A percentile compares a stretch with the other conserved stretches of the same genome.
Evolutionary conservation across 2,329 filamentous ascomycete species (phyloP).

Genomic region (Cordyceps javanica): DNA sequence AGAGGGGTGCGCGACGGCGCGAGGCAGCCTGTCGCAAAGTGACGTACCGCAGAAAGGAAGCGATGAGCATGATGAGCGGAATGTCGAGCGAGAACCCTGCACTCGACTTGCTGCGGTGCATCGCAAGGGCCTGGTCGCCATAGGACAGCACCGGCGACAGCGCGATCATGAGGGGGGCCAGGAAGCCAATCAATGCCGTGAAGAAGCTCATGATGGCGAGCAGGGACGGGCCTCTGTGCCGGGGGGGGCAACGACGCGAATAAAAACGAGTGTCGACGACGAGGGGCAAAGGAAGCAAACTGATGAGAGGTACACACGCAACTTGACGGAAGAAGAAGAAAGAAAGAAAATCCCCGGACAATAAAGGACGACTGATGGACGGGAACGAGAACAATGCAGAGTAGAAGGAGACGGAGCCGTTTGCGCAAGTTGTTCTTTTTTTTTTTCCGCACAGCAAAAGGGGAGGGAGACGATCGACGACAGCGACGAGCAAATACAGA

Average conservation of each 20-base stretch:
- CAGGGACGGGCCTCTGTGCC: background rate
- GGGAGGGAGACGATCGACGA: constrained; percentile 4
- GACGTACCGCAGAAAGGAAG: constrained; percentile 56
- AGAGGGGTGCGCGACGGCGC: background rate
- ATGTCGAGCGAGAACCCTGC: constrained; percentile 66
- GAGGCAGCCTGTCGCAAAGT: background rate
- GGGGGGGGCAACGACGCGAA: background rate
- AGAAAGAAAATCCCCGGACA: background rate
- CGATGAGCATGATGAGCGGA: constrained; percentile 65
- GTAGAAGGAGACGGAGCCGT: background rate
- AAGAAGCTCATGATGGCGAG: constrained; percentile 34
- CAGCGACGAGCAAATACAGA: background rate
- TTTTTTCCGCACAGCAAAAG: background rate
- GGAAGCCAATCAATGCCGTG: constrained; percentile 44
- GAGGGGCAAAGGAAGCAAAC: background rate
- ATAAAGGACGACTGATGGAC: background rate
- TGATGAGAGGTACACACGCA: too few species aligned
- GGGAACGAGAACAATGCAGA: background rate
- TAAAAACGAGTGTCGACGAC: background rate
- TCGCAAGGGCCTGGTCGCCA: constrained; percentile 58
- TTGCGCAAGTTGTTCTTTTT: background rate
- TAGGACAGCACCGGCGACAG: constrained; percentile 60
- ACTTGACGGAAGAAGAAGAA: too few species aligned
- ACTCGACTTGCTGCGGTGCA: constrained; percentile 58
- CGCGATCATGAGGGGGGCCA: constrained; percentile 58